A percentile compares a stretch with the other conserved stretches of the same genome.
Evolutionary conservation across 179 eudicot genomes (phyloP).

Genomic region (Beta macrorhiza): DNA sequence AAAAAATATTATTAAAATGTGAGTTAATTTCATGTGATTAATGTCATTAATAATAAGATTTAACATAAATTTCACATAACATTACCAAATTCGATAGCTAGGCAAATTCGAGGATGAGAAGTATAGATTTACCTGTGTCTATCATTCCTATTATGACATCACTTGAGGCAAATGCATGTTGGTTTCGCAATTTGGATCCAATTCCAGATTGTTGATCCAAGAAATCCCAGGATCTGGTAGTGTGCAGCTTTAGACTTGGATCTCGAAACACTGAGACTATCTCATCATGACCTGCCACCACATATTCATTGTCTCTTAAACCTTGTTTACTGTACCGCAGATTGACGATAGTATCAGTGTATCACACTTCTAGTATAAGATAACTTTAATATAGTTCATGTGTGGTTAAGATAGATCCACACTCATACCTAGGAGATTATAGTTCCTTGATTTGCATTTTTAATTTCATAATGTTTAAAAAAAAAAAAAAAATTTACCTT

Average conservation of each 20-base stretch:
- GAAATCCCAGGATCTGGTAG: constrained; percentile 93
- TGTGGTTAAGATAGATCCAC: too few relatives aligned
- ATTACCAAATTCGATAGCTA: neutral
- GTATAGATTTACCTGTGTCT: constrained; percentile 57
- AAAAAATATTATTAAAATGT: too few relatives aligned
- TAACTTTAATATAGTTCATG: too few relatives aligned
- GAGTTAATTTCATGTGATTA: too few relatives aligned
- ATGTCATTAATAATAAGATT: too few relatives aligned
- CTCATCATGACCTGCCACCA: constrained; percentile 36
- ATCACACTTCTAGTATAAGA: neutral
- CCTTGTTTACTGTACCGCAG: neutral
- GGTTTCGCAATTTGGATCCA: constrained; percentile 31
- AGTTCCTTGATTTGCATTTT: too few relatives aligned
- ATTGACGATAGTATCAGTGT: too few relatives aligned
- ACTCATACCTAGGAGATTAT: too few relatives aligned
- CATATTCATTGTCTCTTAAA: neutral
- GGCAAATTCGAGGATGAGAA: neutral
- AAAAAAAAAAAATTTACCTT: too few relatives aligned
- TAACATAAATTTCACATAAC: too few relatives aligned
- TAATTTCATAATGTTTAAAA: too few relatives aligned
- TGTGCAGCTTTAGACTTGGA: constrained; percentile 54
- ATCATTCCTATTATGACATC: constrained; percentile 82
- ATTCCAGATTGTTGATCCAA: constrained; percentile 67
- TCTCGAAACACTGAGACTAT: constrained; percentile 81
- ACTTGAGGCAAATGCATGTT: constrained; percentile 32